phyloP scores from a whole-genome alignment of 768 basidiomycete species.

The Lentinula edodes region DNA sequence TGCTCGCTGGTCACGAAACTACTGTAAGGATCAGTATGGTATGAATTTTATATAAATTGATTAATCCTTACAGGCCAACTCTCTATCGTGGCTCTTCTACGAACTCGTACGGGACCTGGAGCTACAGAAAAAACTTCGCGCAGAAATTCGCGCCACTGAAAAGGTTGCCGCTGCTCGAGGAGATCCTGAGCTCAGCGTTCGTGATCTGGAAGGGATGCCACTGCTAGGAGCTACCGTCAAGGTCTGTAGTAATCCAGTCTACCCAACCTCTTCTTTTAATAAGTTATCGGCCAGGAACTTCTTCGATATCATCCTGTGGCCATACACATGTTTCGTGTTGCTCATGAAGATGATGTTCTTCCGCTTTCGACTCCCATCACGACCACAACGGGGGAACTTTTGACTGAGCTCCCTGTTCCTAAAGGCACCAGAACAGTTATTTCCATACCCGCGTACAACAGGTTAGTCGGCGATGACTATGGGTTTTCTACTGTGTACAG shows the following conservation, averaged over 20 bases:
- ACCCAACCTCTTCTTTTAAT: not conserved
- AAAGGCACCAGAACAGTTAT: conserved; percentile 27
- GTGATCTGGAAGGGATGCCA: conserved; percentile 46
- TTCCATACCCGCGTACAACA: conserved; percentile 31
- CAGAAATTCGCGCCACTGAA: not conserved
- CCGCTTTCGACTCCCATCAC: conserved; percentile 34
- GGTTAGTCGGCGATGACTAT: conserved; percentile 21
- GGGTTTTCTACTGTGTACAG: conserved; percentile 25
- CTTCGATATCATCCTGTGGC: conserved; percentile 39
- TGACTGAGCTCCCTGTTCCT: conserved; percentile 27
- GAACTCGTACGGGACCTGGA: not conserved
- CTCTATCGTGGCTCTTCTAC: not conserved
- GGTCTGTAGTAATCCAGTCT: conserved; percentile 17
- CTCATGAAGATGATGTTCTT: conserved; percentile 37
- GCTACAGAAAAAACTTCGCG: not conserved
- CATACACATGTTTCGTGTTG: conserved; percentile 28
- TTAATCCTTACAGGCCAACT: not conserved
- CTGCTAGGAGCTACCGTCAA: conserved; percentile 42
- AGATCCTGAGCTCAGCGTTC: conserved; percentile 29
- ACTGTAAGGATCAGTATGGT: too few relatives aligned
- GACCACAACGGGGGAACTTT: conserved; percentile 24
- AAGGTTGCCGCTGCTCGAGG: not conserved
- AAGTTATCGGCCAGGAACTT: conserved; percentile 29
- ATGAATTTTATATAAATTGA: too few relatives aligned
- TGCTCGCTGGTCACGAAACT: conserved; percentile 2